Evolutionary conservation across 1,284 basidiomycete species (phyloP).

Genomic region (Cryptococcus deneoformans): DNA sequence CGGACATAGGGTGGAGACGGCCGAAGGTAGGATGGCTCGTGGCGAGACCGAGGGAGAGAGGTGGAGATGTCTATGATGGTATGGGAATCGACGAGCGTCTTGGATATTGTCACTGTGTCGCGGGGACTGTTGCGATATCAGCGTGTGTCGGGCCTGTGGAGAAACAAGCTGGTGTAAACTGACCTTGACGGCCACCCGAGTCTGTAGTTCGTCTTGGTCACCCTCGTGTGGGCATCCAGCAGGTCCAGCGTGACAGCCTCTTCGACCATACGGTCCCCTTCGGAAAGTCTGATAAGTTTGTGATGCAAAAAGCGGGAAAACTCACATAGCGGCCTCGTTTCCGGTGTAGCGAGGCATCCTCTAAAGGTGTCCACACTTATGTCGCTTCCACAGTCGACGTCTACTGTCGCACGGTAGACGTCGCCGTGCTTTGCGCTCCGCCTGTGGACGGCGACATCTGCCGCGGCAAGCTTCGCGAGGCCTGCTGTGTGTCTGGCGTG

Average conservation of each 20-base stretch:
- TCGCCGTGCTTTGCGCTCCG: conserved; percentile 59
- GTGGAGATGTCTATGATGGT: conserved; percentile 91
- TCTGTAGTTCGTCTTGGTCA: conserved; percentile 84
- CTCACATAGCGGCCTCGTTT: conserved; percentile 70
- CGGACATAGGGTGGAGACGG: conserved; percentile 94
- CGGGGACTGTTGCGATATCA: conserved; percentile 61
- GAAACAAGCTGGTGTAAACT: conserved; percentile 34
- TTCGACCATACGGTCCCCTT: conserved; percentile 88
- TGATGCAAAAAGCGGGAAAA: conserved; percentile 1
- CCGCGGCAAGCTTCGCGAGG: conserved; percentile 37
- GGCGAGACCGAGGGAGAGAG: conserved; percentile 83
- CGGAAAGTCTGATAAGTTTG: not conserved
- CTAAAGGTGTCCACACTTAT: conserved; percentile 74
- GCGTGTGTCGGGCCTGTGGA: not conserved
- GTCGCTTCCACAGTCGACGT: conserved; percentile 66
- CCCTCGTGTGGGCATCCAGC: conserved; percentile 78
- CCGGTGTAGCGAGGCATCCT: conserved; percentile 76
- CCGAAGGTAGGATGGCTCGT: conserved; percentile 90
- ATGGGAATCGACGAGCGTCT: conserved; percentile 72
- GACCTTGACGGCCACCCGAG: conserved; percentile 96
- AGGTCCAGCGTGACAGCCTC: conserved; percentile 77
- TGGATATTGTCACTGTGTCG: conserved; percentile 89
- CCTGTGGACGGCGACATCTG: conserved; percentile 51
- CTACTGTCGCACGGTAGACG: conserved; percentile 77
- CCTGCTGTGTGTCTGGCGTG: conserved; percentile 21